Conservation (phyloP, 192 early-diverging fungal species). For the Glomus cerebriforme region DNA sequence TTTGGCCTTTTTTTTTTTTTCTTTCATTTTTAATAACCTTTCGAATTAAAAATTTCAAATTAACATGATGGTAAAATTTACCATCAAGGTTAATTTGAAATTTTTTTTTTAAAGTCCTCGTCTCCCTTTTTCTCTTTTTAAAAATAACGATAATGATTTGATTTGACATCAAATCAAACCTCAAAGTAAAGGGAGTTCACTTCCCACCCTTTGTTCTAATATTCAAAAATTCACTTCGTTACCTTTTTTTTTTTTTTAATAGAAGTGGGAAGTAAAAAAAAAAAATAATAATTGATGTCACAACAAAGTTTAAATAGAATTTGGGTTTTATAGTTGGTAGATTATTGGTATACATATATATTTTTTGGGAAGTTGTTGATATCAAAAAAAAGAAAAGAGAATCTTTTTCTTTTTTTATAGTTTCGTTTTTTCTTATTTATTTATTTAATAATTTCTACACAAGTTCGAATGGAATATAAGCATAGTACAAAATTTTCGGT, state of each 20-base stretch:
- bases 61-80: background rate
- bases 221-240: background rate
- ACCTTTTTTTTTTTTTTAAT: background rate
- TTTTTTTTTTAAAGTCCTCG: background rate
- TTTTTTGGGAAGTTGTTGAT: background rate
- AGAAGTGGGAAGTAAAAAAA: background rate
- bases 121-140: background rate
- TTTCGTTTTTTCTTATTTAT: background rate
- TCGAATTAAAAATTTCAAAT: background rate
- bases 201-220: background rate
- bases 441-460: background rate
- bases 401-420: too few relatives aligned
- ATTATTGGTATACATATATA: background rate
- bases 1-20: background rate
- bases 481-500: background rate
- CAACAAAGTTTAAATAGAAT: background rate
- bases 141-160: slow-evolving; percentile 8
- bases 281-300: background rate
- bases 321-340: background rate
- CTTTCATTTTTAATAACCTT: background rate
- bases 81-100: background rate
- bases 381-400: background rate
- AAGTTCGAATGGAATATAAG: background rate
- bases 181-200: slow-evolving; percentile 5
- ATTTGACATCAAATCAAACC: slow-evolving; percentile 5